Evolutionary conservation across 495 filamentous ascomycete species (phyloP), one percentile per base, ranked within the genome.

Genomic region (Halenospora varia): DNA sequence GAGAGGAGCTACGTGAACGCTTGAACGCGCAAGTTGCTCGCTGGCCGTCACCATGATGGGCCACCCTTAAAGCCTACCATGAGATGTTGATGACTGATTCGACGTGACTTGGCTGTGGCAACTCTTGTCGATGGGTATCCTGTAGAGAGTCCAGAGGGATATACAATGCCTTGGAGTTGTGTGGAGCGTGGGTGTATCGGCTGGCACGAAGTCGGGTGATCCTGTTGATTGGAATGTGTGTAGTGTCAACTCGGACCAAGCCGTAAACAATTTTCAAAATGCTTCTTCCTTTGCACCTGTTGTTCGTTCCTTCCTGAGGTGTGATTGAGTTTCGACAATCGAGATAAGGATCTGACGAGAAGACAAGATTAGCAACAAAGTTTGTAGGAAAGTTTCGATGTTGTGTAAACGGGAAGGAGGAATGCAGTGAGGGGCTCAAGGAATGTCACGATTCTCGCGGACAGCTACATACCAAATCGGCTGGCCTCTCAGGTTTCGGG

Each of bases 1-100:
- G 64, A 93, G 76, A 44, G 89, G 89, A 62, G 88, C 86, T 64
- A 93, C 86, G 68, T 86, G 81, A 41, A 83, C 71, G 75, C 81
- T 86, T 51, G 79, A 71, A 70, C 80, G 80, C 69, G 70, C 66
- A 40, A 70, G 66, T 53, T 76, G 69, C 57, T 77, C 73, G 58
- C 72, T 78, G 70, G 76, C 75, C 77, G 73, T 80, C 66, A 76
- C 75, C 73, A 66, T 66, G 61, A 56, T 66, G 63, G 54, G 54
- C 60, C 24, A 55, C 55, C 45, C 55, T 52, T 19, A 25, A 54
- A 60, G 41, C 39, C 25, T 61, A 66, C 57, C 63, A 66, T 66
- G 63, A 46, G 55, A 50, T 48, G 8, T 40, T 51, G 22, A 25
- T 40, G 29, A 49, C 10, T 6, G 3, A 13, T 3, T 48, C 25